Evolutionary conservation across 768 basidiomycete genomes (phyloP).

Genomic region (Boletellus emodensis): DNA sequence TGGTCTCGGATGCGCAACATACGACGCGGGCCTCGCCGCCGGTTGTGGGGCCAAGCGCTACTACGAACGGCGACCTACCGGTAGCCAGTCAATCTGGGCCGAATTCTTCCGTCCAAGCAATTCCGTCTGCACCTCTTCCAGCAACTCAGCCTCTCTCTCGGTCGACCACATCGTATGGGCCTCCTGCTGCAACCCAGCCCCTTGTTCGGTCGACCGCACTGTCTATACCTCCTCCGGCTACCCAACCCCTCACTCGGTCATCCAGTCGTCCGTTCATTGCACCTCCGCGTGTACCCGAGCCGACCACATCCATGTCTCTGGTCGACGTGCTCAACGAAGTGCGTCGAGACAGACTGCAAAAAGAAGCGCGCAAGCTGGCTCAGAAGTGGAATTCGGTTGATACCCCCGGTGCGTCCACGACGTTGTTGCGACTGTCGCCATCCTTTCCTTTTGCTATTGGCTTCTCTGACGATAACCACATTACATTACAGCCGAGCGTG

Average conservation of each 20-base stretch:
- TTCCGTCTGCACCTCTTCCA: background rate
- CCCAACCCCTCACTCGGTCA: background rate
- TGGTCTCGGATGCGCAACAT: background rate
- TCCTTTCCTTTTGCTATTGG: too few species aligned
- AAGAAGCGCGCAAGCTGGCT: background rate
- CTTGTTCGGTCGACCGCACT: background rate
- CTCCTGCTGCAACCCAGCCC: background rate
- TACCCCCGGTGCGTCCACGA: background rate
- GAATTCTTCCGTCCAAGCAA: background rate
- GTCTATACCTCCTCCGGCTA: background rate
- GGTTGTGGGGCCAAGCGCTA: background rate
- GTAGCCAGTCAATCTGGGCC: background rate
- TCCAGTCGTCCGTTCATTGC: constrained; percentile 15
- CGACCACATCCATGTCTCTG: constrained; percentile 14
- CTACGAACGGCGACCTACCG: background rate
- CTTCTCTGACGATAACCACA: background rate
- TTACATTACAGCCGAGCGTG: background rate
- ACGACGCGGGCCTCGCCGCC: background rate
- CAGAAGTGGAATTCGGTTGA: background rate
- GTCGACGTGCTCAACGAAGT: constrained; percentile 21
- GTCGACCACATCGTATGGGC: background rate
- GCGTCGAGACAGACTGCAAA: constrained; percentile 6
- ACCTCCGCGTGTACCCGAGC: constrained; percentile 21
- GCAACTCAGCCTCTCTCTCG: constrained; percentile 1
- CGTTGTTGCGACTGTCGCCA: background rate